Percentiles rank a stretch among this genome's conserved stretches.
phyloP scores from a whole-genome alignment of 805 yeast species.

The Candida quercuum region DNA sequence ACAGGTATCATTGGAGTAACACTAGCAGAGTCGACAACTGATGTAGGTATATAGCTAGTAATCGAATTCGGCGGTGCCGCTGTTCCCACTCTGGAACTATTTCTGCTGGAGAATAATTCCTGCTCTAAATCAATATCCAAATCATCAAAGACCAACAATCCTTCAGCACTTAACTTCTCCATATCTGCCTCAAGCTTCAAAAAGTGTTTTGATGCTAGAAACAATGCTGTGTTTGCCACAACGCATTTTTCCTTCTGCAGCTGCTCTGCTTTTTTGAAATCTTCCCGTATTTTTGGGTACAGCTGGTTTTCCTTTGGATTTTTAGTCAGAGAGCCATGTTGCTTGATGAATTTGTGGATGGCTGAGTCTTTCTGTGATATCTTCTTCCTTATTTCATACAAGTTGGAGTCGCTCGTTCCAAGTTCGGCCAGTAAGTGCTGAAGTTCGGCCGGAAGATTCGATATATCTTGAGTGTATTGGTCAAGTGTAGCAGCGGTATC shows the following conservation, averaged over 20 bases:
- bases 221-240: slow-evolving; percentile 79
- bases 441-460: slow-evolving; percentile 85
- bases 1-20: background rate
- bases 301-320: slow-evolving; percentile 76
- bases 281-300: slow-evolving; percentile 62
- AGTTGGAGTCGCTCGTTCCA: slow-evolving; percentile 57
- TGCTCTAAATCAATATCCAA: slow-evolving; percentile 29
- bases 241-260: slow-evolving; percentile 76
- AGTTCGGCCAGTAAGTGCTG: slow-evolving; percentile 77
- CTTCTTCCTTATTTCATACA: slow-evolving; percentile 61
- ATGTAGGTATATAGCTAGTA: slow-evolving; percentile 1
- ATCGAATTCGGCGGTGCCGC: slow-evolving; percentile 7
- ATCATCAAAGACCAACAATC: slow-evolving; percentile 54
- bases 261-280: slow-evolving; percentile 50
- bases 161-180: slow-evolving; percentile 70
- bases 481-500: slow-evolving; percentile 86
- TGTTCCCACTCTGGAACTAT: slow-evolving; percentile 26
- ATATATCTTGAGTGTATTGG: slow-evolving; percentile 64
- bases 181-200: slow-evolving; percentile 70
- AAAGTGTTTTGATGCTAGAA: slow-evolving; percentile 70
- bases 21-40: slow-evolving; percentile 11
- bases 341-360: slow-evolving; percentile 74
- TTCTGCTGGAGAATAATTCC: slow-evolving; percentile 28
- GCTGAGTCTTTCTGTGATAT: slow-evolving; percentile 70
- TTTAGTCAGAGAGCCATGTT: slow-evolving; percentile 74